Evolutionary conservation across 306 rosid genomes (phyloP), one percentile per base, ranked within the genome.

Genomic region (Aeschynomene evenia): DNA sequence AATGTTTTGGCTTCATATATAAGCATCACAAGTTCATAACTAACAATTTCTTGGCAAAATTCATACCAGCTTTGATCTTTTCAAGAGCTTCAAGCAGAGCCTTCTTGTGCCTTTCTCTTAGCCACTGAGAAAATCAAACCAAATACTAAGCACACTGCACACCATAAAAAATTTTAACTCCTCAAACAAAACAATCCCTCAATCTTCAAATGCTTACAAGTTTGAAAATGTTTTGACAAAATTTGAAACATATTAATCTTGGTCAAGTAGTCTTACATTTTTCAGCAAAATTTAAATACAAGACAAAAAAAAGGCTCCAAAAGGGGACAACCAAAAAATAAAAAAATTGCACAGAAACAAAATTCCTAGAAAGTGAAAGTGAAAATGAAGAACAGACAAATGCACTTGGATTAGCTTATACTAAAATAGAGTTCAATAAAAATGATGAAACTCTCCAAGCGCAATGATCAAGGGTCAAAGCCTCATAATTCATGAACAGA

Each of bases 31-130:
- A 52, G 7, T 67, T 28, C 54, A 58, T 53, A 69, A 61, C 57
- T 29, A 67, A 33, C 0, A 58, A 62, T 46, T 28, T 24, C 5
- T 74, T 53, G 34, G 40, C 18, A 21, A 63, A 67, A 42, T 43
- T 72, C 73, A 71, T 75, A 91, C 99, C 97, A 14, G 96, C 82
- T 87, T 95, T 91, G 73, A 95, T 84, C 71, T 95, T 95, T 83
- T 87, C 95, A 28, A 91, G 75, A 77, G 99, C 97, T 72, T 91
- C 96, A 71, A 85, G 88, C 28, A 94, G 70, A 72, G 97, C 91
- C 72, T 45, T 94, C 83, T 82, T 82, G 48, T 79, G 83, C 24
- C 43, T 74, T 0, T 71, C 76, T 9, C 4, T 23, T 21, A 82
- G 79, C 78, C 78, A 82, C 86, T 82, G 70, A 52, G 48, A 74